Evolutionary conservation across 768 basidiomycete genomes (phyloP), one percentile per base, ranked within the genome.

Genomic region (Psilocybe cubensis): DNA sequence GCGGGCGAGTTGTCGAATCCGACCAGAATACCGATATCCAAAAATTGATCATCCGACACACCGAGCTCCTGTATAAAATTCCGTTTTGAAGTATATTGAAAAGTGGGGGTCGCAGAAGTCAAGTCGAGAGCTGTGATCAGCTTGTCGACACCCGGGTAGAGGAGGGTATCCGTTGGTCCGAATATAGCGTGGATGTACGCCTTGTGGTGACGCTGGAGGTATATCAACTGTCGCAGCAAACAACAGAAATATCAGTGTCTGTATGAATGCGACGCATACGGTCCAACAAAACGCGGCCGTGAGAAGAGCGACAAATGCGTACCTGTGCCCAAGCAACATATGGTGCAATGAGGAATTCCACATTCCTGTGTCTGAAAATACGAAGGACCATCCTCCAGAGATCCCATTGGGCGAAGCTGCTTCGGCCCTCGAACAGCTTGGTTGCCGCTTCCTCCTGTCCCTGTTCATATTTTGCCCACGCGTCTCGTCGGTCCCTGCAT

Each of bases 271-370:
- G 38, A 54, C 40, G 40, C 38, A 54, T 49, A 44, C 52, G 42
- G 27, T 20, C 35, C 14, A 38, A 4, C 9, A 52, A 17, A 38
- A 46, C 21, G 41, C 49, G 31, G 56, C 38, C 42, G 58, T 56
- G 56, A 59, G 57, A 59, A 55, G 59, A 56, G 38, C 48, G 57
- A 46, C 53, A 59, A n/a, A n/a, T 41, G 80, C 89, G 65, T 69
- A 96, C 96, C 85, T 98, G 96, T 43, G 96, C 91, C 89, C 92
- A 94, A 31, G 95, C 89, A 52, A 93, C 79, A 73, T 98, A 98
- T 10, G 97, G 97, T 44, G 97, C 96, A 57, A 98, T 88, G 45
- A 98, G 82, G 69, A 95, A 98, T 75, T 98, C 96, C 57, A 97
- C 95, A 63, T 92, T 92, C 43, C 96, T 81, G 74, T 98, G 92